A percentile compares a stretch with the other conserved stretches of the same genome.
Evolutionary conservation across 73 alveolate species (phyloP).

Genomic region (Tetrahymena thermophila): DNA sequence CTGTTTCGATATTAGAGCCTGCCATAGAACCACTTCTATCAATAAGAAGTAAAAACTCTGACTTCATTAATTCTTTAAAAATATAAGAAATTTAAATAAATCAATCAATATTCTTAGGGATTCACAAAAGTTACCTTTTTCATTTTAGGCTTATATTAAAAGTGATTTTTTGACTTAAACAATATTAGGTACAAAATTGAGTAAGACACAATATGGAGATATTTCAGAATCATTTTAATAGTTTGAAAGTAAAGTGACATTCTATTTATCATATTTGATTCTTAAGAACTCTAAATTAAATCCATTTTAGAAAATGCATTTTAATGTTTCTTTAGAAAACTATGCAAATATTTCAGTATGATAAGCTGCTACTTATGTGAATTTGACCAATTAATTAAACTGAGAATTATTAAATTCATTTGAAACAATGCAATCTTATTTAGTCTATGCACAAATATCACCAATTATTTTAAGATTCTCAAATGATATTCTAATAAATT

Average conservation of each 20-base stretch:
- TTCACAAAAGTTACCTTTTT: neutral
- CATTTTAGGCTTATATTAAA: neutral
- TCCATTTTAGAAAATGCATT: neutral
- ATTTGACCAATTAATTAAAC: neutral
- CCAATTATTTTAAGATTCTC: neutral
- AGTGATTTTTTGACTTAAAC: neutral
- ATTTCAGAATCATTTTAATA: neutral
- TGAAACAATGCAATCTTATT: neutral
- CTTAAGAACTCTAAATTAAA: neutral
- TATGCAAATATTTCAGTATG: neutral
- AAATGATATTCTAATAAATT: neutral
- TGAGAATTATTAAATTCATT: too few species aligned
- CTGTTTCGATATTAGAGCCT: conserved; percentile 55
- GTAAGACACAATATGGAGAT: neutral
- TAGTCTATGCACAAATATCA: neutral
- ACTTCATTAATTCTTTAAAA: neutral
- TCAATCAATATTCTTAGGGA: too few species aligned
- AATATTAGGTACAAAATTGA: neutral
- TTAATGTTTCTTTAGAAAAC: neutral
- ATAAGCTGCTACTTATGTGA: neutral
- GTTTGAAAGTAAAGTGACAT: neutral
- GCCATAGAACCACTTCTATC: conserved; percentile 89
- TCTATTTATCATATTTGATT: neutral
- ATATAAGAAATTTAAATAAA: too few species aligned
- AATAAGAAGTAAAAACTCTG: conserved; percentile 53